Evolutionary conservation across 208 protist genomes (phyloP), one percentile per base, ranked within the genome.

Genomic region (Leishmania gerbilli): DNA sequence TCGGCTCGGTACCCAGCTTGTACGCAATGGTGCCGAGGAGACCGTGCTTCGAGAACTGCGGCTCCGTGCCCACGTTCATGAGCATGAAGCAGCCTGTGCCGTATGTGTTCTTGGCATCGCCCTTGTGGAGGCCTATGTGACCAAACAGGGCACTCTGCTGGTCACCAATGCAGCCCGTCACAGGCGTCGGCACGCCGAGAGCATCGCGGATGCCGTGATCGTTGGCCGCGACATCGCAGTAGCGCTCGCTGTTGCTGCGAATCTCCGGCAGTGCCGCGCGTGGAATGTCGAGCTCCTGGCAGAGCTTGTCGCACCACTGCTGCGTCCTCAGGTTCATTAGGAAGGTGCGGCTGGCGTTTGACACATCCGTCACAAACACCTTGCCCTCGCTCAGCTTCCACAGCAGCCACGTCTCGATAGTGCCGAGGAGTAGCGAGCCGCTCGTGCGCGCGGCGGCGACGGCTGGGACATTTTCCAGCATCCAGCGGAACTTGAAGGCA

Each of bases 81-180:
- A 99, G 90, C 40, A 99, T 81, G 88, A 99, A 99, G 84, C 98
- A 99, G 17, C 99, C 99, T 2, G 99, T 99, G 21, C 99, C 99
- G 88, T 99, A 99, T 3, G 99, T 99, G 79, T 93, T 99, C 84
- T 99, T 99, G 0, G 93, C 91, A n/a, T 99, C 93, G 42, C 98
- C 98, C 11, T 81, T 47, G 8, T 81, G 34, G 69, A 99, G 97
- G 85, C 98, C 99, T 62, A 93, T 83, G 64, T 99, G 99, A 17
- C 99, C 99, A 71, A 99, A 91, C 11, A 99, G 83, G 0, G 99
- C 98, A 11, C 95, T 89, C 86, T 99, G 99, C 87, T 99, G 99
- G 81, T 99, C 99, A 27, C 99, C 99, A 76, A 99, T 90, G 79
- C 93, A 93, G 19, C 96, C 95, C 31, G 86, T 89, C 58, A 99